Evolutionary conservation across 345 rosid species (phyloP), one percentile per base, ranked within the genome.

Genomic region (Litchi chinensis): DNA sequence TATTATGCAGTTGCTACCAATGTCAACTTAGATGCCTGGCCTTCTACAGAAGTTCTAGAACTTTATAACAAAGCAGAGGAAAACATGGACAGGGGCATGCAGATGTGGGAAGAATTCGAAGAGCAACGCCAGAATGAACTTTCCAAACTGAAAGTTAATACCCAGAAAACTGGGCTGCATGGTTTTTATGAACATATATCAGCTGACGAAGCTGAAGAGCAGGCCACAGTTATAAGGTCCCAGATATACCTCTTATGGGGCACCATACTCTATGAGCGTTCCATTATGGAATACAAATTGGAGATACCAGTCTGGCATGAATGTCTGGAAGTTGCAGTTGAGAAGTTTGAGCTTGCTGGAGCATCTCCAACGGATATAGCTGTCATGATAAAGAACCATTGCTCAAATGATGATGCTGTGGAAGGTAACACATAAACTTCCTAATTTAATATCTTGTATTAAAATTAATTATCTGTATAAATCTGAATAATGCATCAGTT

Each of bases 201-300:
- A 18, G 82, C 71, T 32, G 88, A 87, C 64, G 92, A 89, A 85
- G 92, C 84, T 70, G 76, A 82, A 76, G 87, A 88, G 81, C 87
- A 84, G 85, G 84, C 80, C 59, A 76, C 68, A 63, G 82, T 37
- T 62, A 73, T 88, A 79, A 85, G 87, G 67, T 86, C 93, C n/a
- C 93, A 87, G 86, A 87, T 96, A 72, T 89, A 92, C 80, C 88
- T 93, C 75, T 84, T 92, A 48, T 87, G 93, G 87, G 97, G 97
- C n/a, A 86, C 90, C 76, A 86, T 95, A 75, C 91, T 93, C n/a
- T 95, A 92, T 39, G 97, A 95, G 87, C 86, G 93, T 24, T 93
- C 98, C 12, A 80, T 89, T 63, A 90, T 93, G 87, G 99, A 96
- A 85, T 93, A 81, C 86, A 95, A 90, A 79, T 70, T 93, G 46